Evolutionary conservation across 2,329 filamentous ascomycete species (phyloP), one percentile per base, ranked within the genome.

Genomic region (Huntiella moniliformis): DNA sequence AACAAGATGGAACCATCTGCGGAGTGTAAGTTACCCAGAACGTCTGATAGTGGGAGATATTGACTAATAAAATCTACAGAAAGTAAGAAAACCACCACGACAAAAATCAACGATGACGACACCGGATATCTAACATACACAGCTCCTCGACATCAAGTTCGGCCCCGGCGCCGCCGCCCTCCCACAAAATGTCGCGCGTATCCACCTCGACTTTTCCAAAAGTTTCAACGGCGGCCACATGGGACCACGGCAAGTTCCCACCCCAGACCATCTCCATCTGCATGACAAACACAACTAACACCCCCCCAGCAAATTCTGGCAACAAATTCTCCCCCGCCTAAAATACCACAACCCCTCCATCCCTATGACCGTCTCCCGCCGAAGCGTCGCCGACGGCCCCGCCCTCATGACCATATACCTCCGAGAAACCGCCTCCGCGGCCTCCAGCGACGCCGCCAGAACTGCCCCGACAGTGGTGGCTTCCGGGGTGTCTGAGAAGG

Each of bases 301-400:
- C 12, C 11, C 28, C 17, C 12, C 36, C 53, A 93, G 87, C 57
- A 84, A 84, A 66, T 95, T 98, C 71, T 94, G 85, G 83, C 76
- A 73, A 52, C 68, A 78, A 50, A 80, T 77, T 58, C 77, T 96
- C 41, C 83, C 84, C 16, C 76, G 84, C 48, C 69, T 98, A 53
- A 95, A 98, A 70, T 98, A 79, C 66, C 81, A 93, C 70, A 98
- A 98, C 61, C 91, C 91, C 1, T 65, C 76, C 10, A 62, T 95
- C 39, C 75, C 80, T 38, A 92, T 96, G 72, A 77, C 82, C 49
- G 74, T 94, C 55, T 79, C 80, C 60, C 80, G 82, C 49, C 77
- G 73, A 52, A 55, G 60, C 34, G 63, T 77, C 38, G 67, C 75
- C 53, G 60, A 65, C 4, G 66, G 66, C 16, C 65, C 71, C 5